phyloP scores from a whole-genome alignment of 192 early-diverging fungal genomes.

The Podila epicladia region DNA sequence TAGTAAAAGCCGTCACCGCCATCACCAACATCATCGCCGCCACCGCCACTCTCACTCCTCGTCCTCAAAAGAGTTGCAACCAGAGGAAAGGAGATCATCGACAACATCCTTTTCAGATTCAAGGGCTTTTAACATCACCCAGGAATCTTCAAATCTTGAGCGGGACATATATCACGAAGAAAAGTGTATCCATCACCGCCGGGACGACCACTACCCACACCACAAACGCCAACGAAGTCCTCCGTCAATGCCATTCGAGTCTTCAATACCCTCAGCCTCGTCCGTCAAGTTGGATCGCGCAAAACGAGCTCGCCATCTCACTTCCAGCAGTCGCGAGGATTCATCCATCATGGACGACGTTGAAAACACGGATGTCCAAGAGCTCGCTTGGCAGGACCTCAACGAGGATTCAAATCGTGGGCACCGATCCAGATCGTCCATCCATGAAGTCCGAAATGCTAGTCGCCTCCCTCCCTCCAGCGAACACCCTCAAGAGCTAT shows the following conservation, averaged over 20 bases:
- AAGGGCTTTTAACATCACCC: not conserved
- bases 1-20: constrained; percentile 4
- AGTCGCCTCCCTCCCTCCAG: not conserved
- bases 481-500: not conserved
- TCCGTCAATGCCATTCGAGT: constrained; percentile 11
- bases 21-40: constrained; percentile 9
- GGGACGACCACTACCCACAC: constrained; percentile 4
- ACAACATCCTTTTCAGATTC: too few relatives aligned
- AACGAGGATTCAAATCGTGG: not conserved
- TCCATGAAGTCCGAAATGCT: not conserved
- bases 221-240: constrained; percentile 49
- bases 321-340: not conserved
- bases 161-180: not conserved
- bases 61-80: constrained; percentile 8
- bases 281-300: constrained; percentile 16
- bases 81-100: constrained; percentile 6
- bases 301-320: constrained; percentile 33
- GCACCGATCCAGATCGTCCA: not conserved
- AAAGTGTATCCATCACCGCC: constrained; percentile 7
- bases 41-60: constrained; percentile 1
- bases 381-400: constrained; percentile 1
- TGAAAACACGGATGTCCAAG: constrained; percentile 3
- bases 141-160: constrained; percentile 7
- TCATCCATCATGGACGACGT: not conserved
- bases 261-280: constrained; percentile 9